A percentile compares a stretch with the other conserved stretches of the same genome.
Evolutionary conservation across 805 yeast species (phyloP).

Genomic region (Yamadazyma scolyti): DNA sequence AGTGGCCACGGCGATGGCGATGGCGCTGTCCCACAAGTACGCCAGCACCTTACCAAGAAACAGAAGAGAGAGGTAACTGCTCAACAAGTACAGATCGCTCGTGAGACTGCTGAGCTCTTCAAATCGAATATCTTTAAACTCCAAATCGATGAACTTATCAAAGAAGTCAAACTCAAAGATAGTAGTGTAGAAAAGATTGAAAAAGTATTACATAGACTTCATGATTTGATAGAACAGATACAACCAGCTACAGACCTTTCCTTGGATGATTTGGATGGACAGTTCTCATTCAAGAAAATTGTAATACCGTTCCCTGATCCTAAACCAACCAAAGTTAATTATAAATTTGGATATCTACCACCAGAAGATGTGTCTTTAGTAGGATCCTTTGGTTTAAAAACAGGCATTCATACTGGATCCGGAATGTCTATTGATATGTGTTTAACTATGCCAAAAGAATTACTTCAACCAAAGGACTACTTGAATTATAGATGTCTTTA

Average conservation of each 20-base stretch:
- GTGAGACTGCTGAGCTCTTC: constrained; percentile 92
- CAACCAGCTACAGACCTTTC: constrained; percentile 53
- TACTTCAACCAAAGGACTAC: constrained; percentile 84
- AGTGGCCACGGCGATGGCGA: no score
- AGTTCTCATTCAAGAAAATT: constrained; percentile 49
- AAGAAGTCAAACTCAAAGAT: constrained; percentile 75
- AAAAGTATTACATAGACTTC: constrained; percentile 68
- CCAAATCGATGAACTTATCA: constrained; percentile 87
- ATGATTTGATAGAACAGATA: constrained; percentile 62
- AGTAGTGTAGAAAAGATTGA: constrained; percentile 63
- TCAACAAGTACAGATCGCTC: constrained; percentile 84
- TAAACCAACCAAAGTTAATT: constrained; percentile 69
- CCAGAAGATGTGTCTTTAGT: constrained; percentile 78
- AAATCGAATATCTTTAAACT: constrained; percentile 93
- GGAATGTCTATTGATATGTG: constrained; percentile 75
- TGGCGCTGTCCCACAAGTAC: no score
- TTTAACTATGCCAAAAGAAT: constrained; percentile 71
- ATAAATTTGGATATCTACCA: constrained; percentile 61
- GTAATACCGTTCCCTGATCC: constrained; percentile 89
- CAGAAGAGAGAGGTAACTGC: constrained; percentile 48
- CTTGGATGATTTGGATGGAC: constrained; percentile 56
- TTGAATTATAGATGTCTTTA: constrained; percentile 86
- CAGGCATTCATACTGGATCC: constrained; percentile 51
- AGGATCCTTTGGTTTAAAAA: constrained; percentile 86
- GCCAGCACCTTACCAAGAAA: constrained; percentile 27